Evolutionary conservation across 805 yeast species (phyloP).

Genomic region (Maudiozyma serrabonitensis): DNA sequence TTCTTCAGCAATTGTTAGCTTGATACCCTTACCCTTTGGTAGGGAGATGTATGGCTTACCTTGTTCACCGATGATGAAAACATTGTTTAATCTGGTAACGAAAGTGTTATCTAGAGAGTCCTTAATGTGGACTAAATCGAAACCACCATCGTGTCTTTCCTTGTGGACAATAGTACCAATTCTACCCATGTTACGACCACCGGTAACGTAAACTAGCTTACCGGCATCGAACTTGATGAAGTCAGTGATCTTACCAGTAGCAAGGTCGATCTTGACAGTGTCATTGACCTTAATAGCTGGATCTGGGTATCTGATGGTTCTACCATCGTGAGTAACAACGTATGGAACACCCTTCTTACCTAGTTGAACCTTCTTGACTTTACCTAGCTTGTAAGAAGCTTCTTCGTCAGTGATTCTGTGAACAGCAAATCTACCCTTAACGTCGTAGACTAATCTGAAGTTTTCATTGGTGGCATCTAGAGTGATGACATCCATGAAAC

Average conservation of each 20-base stretch:
- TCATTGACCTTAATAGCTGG: conserved; percentile 95
- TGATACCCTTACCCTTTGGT: conserved; percentile 99
- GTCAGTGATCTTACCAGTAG: conserved; percentile 87
- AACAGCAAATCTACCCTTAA: conserved; percentile 98
- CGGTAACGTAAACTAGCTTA: conserved; percentile 84
- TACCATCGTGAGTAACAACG: conserved; percentile 99
- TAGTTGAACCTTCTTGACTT: conserved; percentile 95
- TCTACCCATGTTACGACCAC: conserved; percentile 98
- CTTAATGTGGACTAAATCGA: conserved; percentile 94
- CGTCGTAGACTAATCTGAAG: conserved; percentile 98
- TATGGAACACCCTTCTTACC: conserved; percentile 98
- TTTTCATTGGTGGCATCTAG: conserved; percentile 97
- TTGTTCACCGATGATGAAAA: conserved; percentile 91
- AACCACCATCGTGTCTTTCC: conserved; percentile 97
- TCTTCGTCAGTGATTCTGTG: conserved; percentile 99
- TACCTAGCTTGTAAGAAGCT: conserved; percentile 95
- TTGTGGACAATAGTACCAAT: conserved; percentile 93
- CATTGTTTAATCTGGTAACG: conserved; percentile 90
- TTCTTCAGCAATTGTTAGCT: conserved; percentile 91
- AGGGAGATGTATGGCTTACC: conserved; percentile 88
- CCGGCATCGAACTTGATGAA: conserved; percentile 90
- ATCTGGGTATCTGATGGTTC: conserved; percentile 99
- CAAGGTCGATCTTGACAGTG: conserved; percentile 94
- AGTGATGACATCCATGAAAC: conserved; percentile 98
- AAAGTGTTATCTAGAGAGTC: conserved; percentile 90